phyloP scores from a whole-genome alignment of 257 asterid genomes.

The Penstemon newberryi region DNA sequence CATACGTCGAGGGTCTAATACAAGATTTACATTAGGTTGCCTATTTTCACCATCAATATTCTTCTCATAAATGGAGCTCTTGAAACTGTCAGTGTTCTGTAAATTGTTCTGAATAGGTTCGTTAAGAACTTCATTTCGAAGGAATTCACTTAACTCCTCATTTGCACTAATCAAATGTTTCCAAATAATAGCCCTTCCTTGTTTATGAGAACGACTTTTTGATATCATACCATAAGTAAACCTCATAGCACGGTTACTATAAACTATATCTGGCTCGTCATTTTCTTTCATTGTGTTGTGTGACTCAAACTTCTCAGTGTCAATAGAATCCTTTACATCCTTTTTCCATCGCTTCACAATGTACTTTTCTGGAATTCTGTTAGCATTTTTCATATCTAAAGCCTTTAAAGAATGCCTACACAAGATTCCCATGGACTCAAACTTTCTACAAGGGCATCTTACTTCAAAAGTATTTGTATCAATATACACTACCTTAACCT shows the following conservation, averaged over 20 bases:
- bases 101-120: too few relatives aligned
- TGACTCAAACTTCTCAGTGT: background rate
- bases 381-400: too few relatives aligned
- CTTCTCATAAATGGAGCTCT: background rate
- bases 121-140: too few relatives aligned
- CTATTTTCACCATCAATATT: background rate
- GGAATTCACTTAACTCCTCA: too few relatives aligned
- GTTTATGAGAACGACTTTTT: background rate
- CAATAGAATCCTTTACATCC: conserved; percentile 4
- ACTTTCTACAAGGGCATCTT: too few relatives aligned
- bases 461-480: too few relatives aligned
- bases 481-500: too few relatives aligned
- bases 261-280: background rate
- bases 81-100: too few relatives aligned
- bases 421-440: too few relatives aligned
- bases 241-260: background rate
- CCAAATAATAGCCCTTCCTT: background rate
- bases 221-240: too few relatives aligned
- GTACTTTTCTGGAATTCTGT: too few relatives aligned
- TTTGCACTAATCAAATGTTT: background rate
- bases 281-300: background rate
- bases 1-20: background rate
- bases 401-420: too few relatives aligned
- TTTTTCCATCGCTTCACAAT: background rate
- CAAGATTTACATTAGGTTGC: background rate